Evolutionary conservation across 2,329 filamentous ascomycete species (phyloP), one percentile per base, ranked within the genome.

Genomic region (Lasiodiplodia sp.): DNA sequence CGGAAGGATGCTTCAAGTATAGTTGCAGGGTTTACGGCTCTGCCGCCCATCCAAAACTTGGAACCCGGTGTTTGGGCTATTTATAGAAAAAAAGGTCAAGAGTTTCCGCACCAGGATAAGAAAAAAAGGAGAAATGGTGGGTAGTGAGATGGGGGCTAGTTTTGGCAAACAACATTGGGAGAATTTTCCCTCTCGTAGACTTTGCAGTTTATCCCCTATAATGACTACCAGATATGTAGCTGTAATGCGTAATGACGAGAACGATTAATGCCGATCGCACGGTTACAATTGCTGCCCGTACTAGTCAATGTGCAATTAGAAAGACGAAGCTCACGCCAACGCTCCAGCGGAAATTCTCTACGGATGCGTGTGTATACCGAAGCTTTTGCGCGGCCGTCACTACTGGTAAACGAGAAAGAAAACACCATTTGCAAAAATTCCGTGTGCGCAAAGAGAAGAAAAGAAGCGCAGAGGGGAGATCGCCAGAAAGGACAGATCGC

Each of bases 191-290:
- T 34, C 31, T 34, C 31, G 31, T 34, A 34, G 31, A 34, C 31
- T 34, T 28, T 55, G 28, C 16, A 28, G 52, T 34, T 55, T 18
- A 55, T 25, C 52, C 23, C 25, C 52, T 52, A 25, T 55, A 34
- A 28, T 2, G 18, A 55, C 28, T 28, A 25, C 25, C 14, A 55
- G 16, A 28, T n/a, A 14, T 28, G 60, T 64, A 51, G 44, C 44
- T 38, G n/a, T 64, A 64, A 64, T 64, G 60, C 44, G 44, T 52
- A 64, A 64, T 52, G 47, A 64, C 16, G 12, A 34, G 37, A 18
- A 47, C 40, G n/a, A 56, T 10, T n/a, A 21, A 31, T 37, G 23
- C 12, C 31, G 31, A 34, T 1, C 31, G 31, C 31, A 34, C 31
- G 31, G 31, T 34, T 34, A 34, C 8, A 34, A 34, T 34, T n/a